Conservation (phyloP, 2,329 filamentous ascomycete genomes). For the Fusarium verrucosum region DNA sequence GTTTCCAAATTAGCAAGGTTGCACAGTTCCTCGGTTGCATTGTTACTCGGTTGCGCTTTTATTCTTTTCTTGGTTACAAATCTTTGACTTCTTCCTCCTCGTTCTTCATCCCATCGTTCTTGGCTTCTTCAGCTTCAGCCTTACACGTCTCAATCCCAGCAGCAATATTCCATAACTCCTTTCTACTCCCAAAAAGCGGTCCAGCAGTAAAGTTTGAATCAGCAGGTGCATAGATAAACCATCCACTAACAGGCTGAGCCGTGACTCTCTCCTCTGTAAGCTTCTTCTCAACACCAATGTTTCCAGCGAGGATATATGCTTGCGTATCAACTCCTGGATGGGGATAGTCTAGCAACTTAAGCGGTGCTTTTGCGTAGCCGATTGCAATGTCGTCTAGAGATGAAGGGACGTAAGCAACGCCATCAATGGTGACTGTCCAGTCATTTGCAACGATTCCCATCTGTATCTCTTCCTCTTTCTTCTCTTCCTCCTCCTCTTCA, state of each 20-base stretch:
- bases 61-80: background rate
- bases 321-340: constrained; percentile 39
- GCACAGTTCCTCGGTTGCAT: no score
- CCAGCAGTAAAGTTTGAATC: constrained; percentile 37
- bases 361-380: constrained; percentile 53
- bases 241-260: constrained; percentile 51
- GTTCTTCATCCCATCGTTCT: background rate
- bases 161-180: constrained; percentile 37
- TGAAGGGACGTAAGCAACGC: constrained; percentile 44
- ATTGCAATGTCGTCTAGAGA: constrained; percentile 47
- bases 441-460: constrained; percentile 1
- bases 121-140: background rate
- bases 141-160: constrained; percentile 5
- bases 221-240: constrained; percentile 54
- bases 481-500: background rate
- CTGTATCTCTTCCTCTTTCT: background rate
- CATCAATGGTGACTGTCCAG: constrained; percentile 41
- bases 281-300: constrained; percentile 48
- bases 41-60: no score
- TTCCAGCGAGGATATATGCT: constrained; percentile 53
- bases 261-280: constrained; percentile 38
- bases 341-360: constrained; percentile 51
- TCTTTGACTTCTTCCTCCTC: background rate
- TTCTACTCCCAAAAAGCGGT: constrained; percentile 30
- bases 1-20: background rate